Percentiles rank a stretch among this genome's conserved stretches.
phyloP scores from a whole-genome alignment of 164 flowering plant species.

The Vitis vinifera region DNA sequence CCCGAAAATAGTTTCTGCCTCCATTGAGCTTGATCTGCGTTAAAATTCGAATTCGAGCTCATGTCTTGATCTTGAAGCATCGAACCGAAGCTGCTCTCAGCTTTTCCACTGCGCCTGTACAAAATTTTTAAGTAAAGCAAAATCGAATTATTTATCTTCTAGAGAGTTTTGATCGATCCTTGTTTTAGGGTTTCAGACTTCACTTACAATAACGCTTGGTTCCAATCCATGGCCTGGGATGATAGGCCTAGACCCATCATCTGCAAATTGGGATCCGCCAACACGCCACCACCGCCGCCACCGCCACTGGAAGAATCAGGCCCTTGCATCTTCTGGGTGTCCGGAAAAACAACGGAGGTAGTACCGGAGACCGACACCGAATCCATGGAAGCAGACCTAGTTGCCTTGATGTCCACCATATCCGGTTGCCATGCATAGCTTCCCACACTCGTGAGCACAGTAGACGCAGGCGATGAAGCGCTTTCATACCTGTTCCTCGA shows the following conservation, averaged over 20 bases:
- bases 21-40: constrained; percentile 39
- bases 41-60: constrained; percentile 22
- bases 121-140: neutral
- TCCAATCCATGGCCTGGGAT: constrained; percentile 53
- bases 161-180: no score
- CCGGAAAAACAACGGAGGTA: constrained; percentile 21
- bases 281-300: neutral
- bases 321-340: constrained; percentile 16
- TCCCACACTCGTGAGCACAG: constrained; percentile 22
- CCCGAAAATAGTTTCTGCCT: constrained; percentile 28
- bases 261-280: constrained; percentile 34
- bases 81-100: constrained; percentile 45
- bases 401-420: constrained; percentile 26
- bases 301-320: neutral
- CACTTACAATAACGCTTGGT: constrained; percentile 50
- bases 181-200: neutral
- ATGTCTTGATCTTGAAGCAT: constrained; percentile 46
- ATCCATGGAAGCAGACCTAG: constrained; percentile 33
- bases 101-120: constrained; percentile 40
- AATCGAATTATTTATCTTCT: neutral
- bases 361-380: constrained; percentile 24
- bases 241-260: constrained; percentile 62
- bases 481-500: constrained; percentile 33
- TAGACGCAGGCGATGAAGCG: constrained; percentile 29
- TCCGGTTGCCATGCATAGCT: constrained; percentile 12